phyloP scores from a whole-genome alignment of 345 rosid genomes.

The Syzygium grande region DNA sequence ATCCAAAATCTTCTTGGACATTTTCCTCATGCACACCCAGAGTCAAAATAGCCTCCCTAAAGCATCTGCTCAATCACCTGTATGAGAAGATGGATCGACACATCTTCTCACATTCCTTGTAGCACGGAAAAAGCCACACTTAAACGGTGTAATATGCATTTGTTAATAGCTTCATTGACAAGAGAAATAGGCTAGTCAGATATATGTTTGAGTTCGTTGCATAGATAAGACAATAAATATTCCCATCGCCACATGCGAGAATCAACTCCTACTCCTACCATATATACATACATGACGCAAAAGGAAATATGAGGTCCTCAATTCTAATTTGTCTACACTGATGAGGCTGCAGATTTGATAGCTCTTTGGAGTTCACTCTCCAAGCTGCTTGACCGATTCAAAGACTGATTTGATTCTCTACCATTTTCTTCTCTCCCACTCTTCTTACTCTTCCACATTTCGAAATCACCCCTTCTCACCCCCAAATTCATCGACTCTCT shows the following conservation, averaged over 20 bases:
- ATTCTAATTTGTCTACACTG: background rate
- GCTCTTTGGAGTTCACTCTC: slow-evolving; percentile 53
- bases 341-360: slow-evolving; percentile 40
- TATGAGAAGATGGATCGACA: background rate
- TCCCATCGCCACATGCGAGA: background rate
- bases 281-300: background rate
- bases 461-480: slow-evolving; percentile 26
- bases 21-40: background rate
- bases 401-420: slow-evolving; percentile 21
- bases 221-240: background rate
- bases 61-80: background rate
- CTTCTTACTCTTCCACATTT: slow-evolving; percentile 24
- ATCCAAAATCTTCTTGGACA: background rate
- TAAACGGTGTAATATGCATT: background rate
- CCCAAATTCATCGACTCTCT: slow-evolving; percentile 15
- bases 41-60: background rate
- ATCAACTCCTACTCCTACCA: background rate
- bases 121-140: background rate
- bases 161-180: background rate
- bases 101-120: background rate
- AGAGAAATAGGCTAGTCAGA: background rate
- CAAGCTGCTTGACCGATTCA: slow-evolving; percentile 21
- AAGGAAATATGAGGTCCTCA: background rate
- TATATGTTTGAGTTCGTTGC: background rate
- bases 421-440: slow-evolving; percentile 16